Conservation (phyloP, 1,284 basidiomycete genomes). For the Xerocomus minutiporus region DNA sequence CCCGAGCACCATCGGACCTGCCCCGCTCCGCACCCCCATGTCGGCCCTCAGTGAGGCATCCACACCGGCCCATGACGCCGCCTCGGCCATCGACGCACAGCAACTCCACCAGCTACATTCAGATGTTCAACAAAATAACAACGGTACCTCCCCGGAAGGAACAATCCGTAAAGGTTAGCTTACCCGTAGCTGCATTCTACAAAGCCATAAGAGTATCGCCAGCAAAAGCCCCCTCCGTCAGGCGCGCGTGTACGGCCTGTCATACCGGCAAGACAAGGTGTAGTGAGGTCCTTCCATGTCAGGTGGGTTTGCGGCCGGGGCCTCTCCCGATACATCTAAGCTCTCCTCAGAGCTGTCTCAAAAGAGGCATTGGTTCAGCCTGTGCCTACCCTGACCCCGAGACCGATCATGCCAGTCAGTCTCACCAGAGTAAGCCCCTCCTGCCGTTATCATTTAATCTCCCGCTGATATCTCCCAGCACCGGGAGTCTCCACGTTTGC, state of each 20-base stretch:
- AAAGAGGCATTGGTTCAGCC: constrained; percentile 60
- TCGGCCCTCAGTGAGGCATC: constrained; percentile 64
- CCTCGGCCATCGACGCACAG: constrained; percentile 51
- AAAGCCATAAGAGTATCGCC: constrained; percentile 15
- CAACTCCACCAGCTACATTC: constrained; percentile 53
- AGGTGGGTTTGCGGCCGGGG: constrained; percentile 41
- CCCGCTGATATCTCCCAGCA: constrained; percentile 19
- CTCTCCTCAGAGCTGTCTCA: constrained; percentile 62
- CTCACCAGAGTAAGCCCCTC: constrained; percentile 35
- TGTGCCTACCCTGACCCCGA: constrained; percentile 78
- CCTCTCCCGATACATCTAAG: constrained; percentile 7
- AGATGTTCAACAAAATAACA: constrained; percentile 35
- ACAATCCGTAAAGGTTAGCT: constrained; percentile 31
- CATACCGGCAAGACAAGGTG: constrained; percentile 76
- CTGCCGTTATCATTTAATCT: background rate
- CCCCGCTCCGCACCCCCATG: constrained; percentile 48
- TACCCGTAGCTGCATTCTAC: constrained; percentile 18
- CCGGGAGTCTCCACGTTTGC: constrained; percentile 34
- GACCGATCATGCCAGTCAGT: constrained; percentile 45
- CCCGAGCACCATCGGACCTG: constrained; percentile 35
- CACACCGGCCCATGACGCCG: constrained; percentile 58
- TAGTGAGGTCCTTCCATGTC: constrained; percentile 72
- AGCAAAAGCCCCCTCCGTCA: constrained; percentile 75
- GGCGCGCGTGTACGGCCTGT: constrained; percentile 72
- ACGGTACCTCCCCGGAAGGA: constrained; percentile 27